Evolutionary conservation across 345 rosid genomes (phyloP).

Genomic region (Firmiana major): DNA sequence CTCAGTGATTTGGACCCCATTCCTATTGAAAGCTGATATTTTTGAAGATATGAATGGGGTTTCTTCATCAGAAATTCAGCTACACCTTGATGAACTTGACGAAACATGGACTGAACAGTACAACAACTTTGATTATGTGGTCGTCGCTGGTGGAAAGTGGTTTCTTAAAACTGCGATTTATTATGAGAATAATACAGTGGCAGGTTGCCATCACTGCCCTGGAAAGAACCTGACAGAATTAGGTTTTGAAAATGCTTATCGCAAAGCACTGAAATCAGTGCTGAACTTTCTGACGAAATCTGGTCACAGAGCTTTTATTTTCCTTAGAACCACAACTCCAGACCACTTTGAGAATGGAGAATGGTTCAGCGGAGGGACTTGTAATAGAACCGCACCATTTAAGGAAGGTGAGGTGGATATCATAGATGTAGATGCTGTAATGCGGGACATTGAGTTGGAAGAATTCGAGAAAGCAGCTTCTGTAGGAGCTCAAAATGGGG

Average conservation of each 20-base stretch:
- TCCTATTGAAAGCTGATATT: constrained; percentile 58
- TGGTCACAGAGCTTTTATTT: constrained; percentile 44
- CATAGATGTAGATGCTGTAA: constrained; percentile 44
- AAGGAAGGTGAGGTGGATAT: constrained; percentile 50
- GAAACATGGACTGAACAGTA: constrained; percentile 57
- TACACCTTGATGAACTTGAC: constrained; percentile 75
- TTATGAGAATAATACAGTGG: constrained; percentile 50
- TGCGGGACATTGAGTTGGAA: constrained; percentile 63
- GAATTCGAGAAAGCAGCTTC: constrained; percentile 49
- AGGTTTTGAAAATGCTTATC: constrained; percentile 68
- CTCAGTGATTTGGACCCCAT: constrained; percentile 76
- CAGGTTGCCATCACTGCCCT: constrained; percentile 80
- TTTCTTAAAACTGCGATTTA: constrained; percentile 82
- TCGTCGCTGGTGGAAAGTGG: constrained; percentile 89
- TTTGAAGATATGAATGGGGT: constrained; percentile 55
- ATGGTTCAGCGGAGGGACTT: constrained; percentile 85
- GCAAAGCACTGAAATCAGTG: constrained; percentile 45
- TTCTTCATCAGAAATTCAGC: constrained; percentile 56
- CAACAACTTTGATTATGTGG: constrained; percentile 49
- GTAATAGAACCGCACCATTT: constrained; percentile 57
- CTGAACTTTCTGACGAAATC: constrained; percentile 40
- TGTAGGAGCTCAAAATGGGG: constrained; percentile 42
- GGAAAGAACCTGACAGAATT: constrained; percentile 63
- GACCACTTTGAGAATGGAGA: constrained; percentile 94
- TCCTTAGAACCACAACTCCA: constrained; percentile 77